Conservation (phyloP, 371 early-diverging fungal genomes). For the Nematocida parisii region DNA sequence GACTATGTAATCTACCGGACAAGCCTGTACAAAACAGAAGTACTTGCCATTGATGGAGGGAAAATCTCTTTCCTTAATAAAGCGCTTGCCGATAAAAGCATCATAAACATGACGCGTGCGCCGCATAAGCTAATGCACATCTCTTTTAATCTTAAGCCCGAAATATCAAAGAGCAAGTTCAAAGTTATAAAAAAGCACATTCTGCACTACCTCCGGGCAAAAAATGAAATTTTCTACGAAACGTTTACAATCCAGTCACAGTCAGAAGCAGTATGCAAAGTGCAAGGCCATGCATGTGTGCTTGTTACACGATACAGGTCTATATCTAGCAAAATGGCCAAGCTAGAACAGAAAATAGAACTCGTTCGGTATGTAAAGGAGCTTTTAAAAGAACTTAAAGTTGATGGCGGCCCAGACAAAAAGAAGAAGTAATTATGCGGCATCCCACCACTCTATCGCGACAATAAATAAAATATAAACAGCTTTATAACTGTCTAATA, state of each 20-base stretch:
- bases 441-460: background rate
- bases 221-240: conserved; percentile 65
- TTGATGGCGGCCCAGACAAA: background rate
- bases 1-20: conserved; percentile 65
- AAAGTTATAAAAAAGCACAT: conserved; percentile 62
- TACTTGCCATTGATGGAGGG: conserved; percentile 67
- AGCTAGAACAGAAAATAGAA: conserved; percentile 67
- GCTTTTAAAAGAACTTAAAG: conserved; percentile 48
- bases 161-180: conserved; percentile 51
- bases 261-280: conserved; percentile 53
- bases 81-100: conserved; percentile 64
- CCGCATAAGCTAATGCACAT: conserved; percentile 70
- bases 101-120: conserved; percentile 70
- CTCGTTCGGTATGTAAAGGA: conserved; percentile 61
- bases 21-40: conserved; percentile 65
- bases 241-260: conserved; percentile 66
- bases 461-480: background rate
- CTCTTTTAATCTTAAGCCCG: conserved; percentile 60
- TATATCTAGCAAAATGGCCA: conserved; percentile 64
- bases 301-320: conserved; percentile 66
- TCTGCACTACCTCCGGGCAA: conserved; percentile 57
- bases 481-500: background rate
- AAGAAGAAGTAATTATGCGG: background rate
- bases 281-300: conserved; percentile 61
- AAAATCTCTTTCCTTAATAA: conserved; percentile 69